Evolutionary conservation across 2,329 filamentous ascomycete species (phyloP), one percentile per base, ranked within the genome.

Genomic region (Pyrenochaeta sp.): DNA sequence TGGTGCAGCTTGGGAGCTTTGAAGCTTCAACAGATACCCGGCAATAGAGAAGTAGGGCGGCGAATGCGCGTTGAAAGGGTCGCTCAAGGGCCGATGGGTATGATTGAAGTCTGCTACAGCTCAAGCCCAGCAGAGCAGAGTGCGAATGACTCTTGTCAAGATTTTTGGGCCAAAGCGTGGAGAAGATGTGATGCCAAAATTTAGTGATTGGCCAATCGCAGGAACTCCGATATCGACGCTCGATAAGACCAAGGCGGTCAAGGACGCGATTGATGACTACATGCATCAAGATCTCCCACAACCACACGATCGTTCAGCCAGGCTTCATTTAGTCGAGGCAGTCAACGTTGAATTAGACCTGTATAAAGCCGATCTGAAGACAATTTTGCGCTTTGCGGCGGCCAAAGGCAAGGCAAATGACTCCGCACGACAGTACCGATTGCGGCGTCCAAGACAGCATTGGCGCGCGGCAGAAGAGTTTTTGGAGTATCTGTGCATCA

Each of bases 51-150:
- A 33, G 48, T 40, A 49, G 49, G 56, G 58, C 56, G 59, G 58
- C 56, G 56, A 58, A 56, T 55, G 59, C 59, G 63, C 56, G 54
- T 33, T 35, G 45, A 49, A 39, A 58, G 45, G 51, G 56, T 59
- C 55, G 64, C 60, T 55, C 50, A 52, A 56, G 58, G 58, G 50
- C 49, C 54, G 50, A 50, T 49, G 47, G 45, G 53, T 51, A 60
- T 64, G 70, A 74, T 73, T 69, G 69, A 62, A 61, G 54, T 54
- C 50, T 64, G 58, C 61, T 64, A 61, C 61, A 71, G 66, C 67
- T 70, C 58, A 43, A 62, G 65, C 66, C 64, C 61, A 61, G 53
- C 49, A 55, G 60, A 64, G 64, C 61, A 70, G 64, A 60, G 56
- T 62, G 47, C 55, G 41, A 63, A 54, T 62, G 62, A 68, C 66